Evolutionary conservation across 1,284 basidiomycete genomes (phyloP), one percentile per base, ranked within the genome.

Genomic region (Neotropicomus parvogracilis): DNA sequence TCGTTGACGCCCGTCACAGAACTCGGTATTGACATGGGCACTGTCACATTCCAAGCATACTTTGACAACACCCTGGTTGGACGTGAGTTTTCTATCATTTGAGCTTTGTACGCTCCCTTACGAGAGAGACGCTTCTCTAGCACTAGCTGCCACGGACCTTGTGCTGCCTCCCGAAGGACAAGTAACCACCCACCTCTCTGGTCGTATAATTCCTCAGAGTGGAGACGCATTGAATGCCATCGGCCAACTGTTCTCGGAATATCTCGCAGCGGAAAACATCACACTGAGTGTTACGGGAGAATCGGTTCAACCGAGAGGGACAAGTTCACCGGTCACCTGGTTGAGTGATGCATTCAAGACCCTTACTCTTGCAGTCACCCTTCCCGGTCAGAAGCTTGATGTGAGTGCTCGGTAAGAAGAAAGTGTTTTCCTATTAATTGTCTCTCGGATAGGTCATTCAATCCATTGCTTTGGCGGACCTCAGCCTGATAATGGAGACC

Each of bases 1-100:
- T 12, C 46, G 16, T 40, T 49, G 33, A 54, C 17, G 12, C 2
- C 33, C 24, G 36, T 43, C 29, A 54, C 68, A 77, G 81, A 88
- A 56, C 67, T 90, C 32, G 85, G 87, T 29, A 86, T 90, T 53
- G 75, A 86, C 57, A 71, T 90, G 32, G 88, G 86, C 31, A 80
- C 77, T 4, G 82, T 84, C 37, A 76, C 73, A 14, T 89, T 90
- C 71, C 71, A 79, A 48, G 71, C 78, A 9, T 80, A 76, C 67
- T 88, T 81, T 62, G 66, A 79, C 44, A 71, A 72, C 40, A 72
- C 67, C 12, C 58, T 72, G 21, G 66, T 83, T 50, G 79, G 83
- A 45, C 80, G 79, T 83, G 59, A 71, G 82, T 64, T 38, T 34
- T 28, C 11, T 35, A 32, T 49, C 20, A 26, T 42, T 31, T 20